Evolutionary conservation across 805 yeast species (phyloP).

Genomic region (Hanseniaspora occidentalis): DNA sequence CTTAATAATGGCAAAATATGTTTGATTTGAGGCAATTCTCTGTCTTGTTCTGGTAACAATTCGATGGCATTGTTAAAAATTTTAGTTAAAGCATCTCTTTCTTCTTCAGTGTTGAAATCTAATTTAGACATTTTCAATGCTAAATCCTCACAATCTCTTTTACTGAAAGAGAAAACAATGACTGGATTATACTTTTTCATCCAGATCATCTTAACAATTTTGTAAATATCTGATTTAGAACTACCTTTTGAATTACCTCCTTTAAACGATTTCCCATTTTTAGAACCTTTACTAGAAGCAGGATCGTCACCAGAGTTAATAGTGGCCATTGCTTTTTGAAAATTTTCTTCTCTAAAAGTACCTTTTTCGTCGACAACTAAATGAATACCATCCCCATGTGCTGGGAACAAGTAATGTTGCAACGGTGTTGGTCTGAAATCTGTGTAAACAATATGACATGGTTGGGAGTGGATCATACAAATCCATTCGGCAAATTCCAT

Average conservation of each 20-base stretch:
- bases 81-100: slow-evolving; percentile 79
- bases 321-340: slow-evolving; percentile 96
- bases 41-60: slow-evolving; percentile 78
- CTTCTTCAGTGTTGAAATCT: slow-evolving; percentile 89
- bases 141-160: slow-evolving; percentile 89
- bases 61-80: slow-evolving; percentile 85
- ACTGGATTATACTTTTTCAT: slow-evolving; percentile 93
- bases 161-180: slow-evolving; percentile 94
- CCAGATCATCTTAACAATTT: slow-evolving; percentile 97
- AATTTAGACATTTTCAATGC: slow-evolving; percentile 93
- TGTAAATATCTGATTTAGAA: slow-evolving; percentile 74
- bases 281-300: slow-evolving; percentile 45
- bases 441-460: slow-evolving; percentile 97
- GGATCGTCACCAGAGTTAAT: slow-evolving; percentile 83
- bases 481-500: slow-evolving; percentile 98
- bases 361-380: slow-evolving; percentile 97
- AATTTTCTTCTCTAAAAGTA: slow-evolving; percentile 89
- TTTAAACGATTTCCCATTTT: slow-evolving; percentile 70
- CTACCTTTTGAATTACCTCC: slow-evolving; percentile 56
- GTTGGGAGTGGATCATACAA: slow-evolving; percentile 89
- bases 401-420: slow-evolving; percentile 94
- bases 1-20: slow-evolving; percentile 78
- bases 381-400: slow-evolving; percentile 97
- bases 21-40: slow-evolving; percentile 87
- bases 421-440: slow-evolving; percentile 98